Conservation (phyloP, 2,329 filamentous ascomycete species). For the Trichoderma pleuroti region DNA sequence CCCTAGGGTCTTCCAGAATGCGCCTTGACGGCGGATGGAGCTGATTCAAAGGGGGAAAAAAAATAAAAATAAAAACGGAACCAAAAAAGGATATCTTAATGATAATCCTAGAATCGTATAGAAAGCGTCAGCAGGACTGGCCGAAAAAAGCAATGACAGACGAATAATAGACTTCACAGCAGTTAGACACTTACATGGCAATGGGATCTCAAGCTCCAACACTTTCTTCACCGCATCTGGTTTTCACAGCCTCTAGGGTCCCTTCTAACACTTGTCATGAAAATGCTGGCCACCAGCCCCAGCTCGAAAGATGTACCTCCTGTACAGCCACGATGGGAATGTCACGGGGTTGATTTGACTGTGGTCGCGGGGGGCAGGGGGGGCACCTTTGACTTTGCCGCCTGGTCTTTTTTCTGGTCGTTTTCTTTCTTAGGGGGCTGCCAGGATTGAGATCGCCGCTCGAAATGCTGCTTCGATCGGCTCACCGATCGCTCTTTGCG, state of each 20-base stretch:
- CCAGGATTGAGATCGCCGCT: conserved; percentile 5
- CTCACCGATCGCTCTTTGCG: conserved; percentile 23
- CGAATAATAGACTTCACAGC: conserved; percentile 7
- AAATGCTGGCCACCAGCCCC: conserved; percentile 18
- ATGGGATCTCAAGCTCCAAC: neutral
- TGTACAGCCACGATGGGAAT: conserved; percentile 32
- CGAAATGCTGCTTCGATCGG: conserved; percentile 18
- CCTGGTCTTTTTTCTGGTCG: conserved; percentile 13
- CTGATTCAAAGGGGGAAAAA: neutral
- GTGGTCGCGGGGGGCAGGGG: conserved; percentile 26
- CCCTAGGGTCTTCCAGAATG: conserved; percentile 23
- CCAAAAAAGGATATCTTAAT: neutral
- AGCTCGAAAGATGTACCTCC: conserved; percentile 21
- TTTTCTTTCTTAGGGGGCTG: conserved; percentile 5
- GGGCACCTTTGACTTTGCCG: conserved; percentile 21
- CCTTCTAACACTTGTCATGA: neutral
- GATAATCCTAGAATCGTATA: conserved; percentile 1
- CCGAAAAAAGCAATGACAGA: neutral
- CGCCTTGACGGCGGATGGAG: conserved; percentile 5
- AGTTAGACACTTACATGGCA: conserved; percentile 7
- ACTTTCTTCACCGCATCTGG: neutral
- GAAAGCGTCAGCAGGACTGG: conserved; percentile 8
- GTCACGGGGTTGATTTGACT: conserved; percentile 24
- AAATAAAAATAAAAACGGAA: neutral
- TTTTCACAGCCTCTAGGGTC: neutral